Base-by-base conservation (phyloP, 2,329 filamentous ascomycete genomes). In the Penicillium sp. region DNA sequence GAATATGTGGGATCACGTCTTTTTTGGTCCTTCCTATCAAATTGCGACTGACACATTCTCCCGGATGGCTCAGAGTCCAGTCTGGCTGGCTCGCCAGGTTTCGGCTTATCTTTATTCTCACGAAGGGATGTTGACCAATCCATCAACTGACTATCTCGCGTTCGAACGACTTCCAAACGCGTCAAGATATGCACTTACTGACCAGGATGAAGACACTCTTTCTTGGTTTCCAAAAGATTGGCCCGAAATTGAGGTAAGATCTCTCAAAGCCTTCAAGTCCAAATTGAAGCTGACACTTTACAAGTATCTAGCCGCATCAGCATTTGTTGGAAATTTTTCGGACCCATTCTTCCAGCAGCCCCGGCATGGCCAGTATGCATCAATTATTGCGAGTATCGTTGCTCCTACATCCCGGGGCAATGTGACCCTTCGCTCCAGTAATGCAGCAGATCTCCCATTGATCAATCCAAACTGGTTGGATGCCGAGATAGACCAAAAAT, bases 391-490 rank as follows among this genome's bases (percentile, higher is more conserved):
- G 1, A 63, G 61, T 5, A 53, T 74, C 4, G 62, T 73, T 37
- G 65, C 80, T 0, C 78, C 80, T 4, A 70, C 78, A 0, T 83
- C 80, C 0, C 78, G 79, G 0, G 82, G 82, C 7, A 82, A 76
- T 62, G 71, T 84, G 4, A 80, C 76, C 0, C 76, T 84, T 35
- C 57, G 49, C 10, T 74, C 72, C 2, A 57, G 51, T 2, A 61
- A 73, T 49, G 72, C 65, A 19, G 61, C 66, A 0, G 75, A 78
- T 22, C 66, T 69, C 0, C 82, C 83, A 0, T 65, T 79, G 13
- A 79, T 84, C 60, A 74, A 83, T 62, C 79, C 80, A 1, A 80
- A 80, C 63, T 85, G 78, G 75, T 70, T 85, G 1, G 71, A 71
- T 1, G 72, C 78, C 10, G 74, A 76, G 8, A 71, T 75, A 1